Base-by-base conservation (phyloP, 805 yeast species). In the Suhomyces sp. region DNA sequence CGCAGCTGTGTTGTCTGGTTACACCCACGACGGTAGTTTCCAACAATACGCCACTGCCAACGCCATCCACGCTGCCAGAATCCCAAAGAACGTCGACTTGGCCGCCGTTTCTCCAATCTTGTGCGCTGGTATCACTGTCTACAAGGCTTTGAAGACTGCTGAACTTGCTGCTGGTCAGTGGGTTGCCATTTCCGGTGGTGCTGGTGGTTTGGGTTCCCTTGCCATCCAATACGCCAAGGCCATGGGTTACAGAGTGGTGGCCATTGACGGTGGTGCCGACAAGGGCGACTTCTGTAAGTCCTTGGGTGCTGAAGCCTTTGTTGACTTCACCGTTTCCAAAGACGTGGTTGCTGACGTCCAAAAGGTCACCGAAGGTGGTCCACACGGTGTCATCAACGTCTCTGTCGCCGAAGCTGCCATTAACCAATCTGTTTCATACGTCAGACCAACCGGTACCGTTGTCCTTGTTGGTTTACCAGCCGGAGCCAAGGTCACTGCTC, bases 81-180 rank as follows among this genome's bases (percentile, higher is more conserved):
- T 90, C 63, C 92, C 96, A 54, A 65, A 79, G 63, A 87, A 85
- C 54, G 75, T 88, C 42, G 92, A 90, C 67, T 80, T 89, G 62
- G 91, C 93, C 51, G 78, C 76, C 58, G 81, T 84, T 57, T 85
- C 96, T 9, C 96, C 96, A 62, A 84, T 89, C 67, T 81, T 90
- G 65, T 89, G 96, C 77, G 96, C 96, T 36, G 96, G 96, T 73
- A 84, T 89, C 71, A 89, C 96, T 41, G 96, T 88, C 54, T 89
- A 89, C 85, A 89, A 88, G 79, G 96, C 96, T 45, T 77, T 89
- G 68, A 88, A 88, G 80, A 86, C 89, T 44, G 88, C 96, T 51
- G 81, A 81, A 53, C 75, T 86, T 65, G 68, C 60, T 54, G 82
- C 90, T 54, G 91, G 91, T 61, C 80, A 87, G 62, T 86, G 89